Percentiles rank a stretch among this genome's conserved stretches.
phyloP scores from a whole-genome alignment of 2,329 filamentous ascomycete genomes.

The Fusarium irregulare region DNA sequence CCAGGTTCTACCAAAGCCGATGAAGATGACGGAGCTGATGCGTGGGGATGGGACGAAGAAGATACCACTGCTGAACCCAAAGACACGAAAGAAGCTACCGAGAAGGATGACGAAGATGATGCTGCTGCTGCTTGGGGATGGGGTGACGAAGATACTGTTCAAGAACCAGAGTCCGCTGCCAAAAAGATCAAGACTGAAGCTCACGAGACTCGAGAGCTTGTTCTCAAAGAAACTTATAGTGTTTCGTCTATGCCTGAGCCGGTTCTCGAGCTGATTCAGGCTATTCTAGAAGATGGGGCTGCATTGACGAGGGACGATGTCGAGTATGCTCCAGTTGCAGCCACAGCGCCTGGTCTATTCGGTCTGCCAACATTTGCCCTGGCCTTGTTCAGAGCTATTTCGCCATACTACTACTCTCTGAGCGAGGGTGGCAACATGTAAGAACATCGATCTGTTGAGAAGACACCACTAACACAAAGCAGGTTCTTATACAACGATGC shows the following conservation, averaged over 20 bases:
- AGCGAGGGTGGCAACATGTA: constrained; percentile 73
- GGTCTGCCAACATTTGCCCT: constrained; percentile 77
- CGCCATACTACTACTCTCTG: constrained; percentile 77
- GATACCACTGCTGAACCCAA: constrained; percentile 46
- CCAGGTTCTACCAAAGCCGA: constrained; percentile 32
- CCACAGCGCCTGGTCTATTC: constrained; percentile 77
- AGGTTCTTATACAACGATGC: constrained; percentile 77
- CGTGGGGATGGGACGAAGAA: constrained; percentile 88
- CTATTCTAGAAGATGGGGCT: constrained; percentile 70
- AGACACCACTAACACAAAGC: constrained; percentile 8
- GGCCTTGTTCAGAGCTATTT: constrained; percentile 83
- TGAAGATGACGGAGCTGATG: constrained; percentile 67
- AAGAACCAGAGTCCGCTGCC: constrained; percentile 38
- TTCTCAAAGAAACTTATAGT: constrained; percentile 85
- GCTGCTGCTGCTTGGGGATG: constrained; percentile 83
- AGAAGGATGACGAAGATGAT: constrained; percentile 58
- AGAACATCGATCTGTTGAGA: constrained; percentile 36
- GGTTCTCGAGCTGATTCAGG: constrained; percentile 74
- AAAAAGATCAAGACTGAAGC: constrained; percentile 26
- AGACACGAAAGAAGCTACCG: constrained; percentile 15
- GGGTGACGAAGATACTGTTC: constrained; percentile 72
- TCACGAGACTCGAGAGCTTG: constrained; percentile 71
- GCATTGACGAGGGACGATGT: constrained; percentile 66
- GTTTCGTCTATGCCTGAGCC: constrained; percentile 88
- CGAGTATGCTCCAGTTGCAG: constrained; percentile 68